Base-by-base conservation (phyloP, 768 basidiomycete genomes). In the Strobilomyces confusus region DNA sequence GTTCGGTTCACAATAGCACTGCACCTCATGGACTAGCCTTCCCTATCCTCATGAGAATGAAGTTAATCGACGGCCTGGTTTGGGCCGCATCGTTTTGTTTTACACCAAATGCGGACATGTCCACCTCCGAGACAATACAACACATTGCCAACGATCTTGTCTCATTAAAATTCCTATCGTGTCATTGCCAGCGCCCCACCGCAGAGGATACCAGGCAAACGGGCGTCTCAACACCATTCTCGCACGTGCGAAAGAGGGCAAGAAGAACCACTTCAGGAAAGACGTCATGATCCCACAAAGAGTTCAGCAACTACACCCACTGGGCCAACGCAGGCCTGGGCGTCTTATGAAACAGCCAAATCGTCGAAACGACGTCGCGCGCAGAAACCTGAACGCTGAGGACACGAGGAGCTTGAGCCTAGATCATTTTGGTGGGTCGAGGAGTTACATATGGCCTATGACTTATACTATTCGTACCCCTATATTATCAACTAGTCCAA, bases 61-160 rank as follows among this genome's bases (percentile, higher is more conserved):
- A 90, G 58, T 89, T 89, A 62, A 94, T 98, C 65, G 95, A 98
- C 72, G 84, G 85, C 30, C 90, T 1, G 84, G 86, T 0, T 78
- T 99, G 5, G 97, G 97, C 15, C 86, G 87, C 54, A 80, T 98
- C 60, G 77, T 98, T 36, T 74, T 95, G 26, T 98, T 98, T 73
- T 99, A 99, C 77, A 95, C 94, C 23, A 94, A 94, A 66, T 91
- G 88, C 77, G 92, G 87, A 68, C 87, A 92, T 43, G 92, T 93
- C 44, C 86, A 87, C 4, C 79, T 87, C 0, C n/a, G n/a, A n/a
- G 84, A 87, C 49, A n/a, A 86, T 99, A 51, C 72, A 76, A n/a
- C 84, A 89, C 49, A 81, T 83, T 40, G 95, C 95, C 11, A 81
- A 86, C 56, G 83, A 87, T 44, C 87, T 99, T 53, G 84, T 98